Evolutionary conservation across 2,329 filamentous ascomycete species (phyloP), one percentile per base, ranked within the genome.

Genomic region (Penicillium sp.): DNA sequence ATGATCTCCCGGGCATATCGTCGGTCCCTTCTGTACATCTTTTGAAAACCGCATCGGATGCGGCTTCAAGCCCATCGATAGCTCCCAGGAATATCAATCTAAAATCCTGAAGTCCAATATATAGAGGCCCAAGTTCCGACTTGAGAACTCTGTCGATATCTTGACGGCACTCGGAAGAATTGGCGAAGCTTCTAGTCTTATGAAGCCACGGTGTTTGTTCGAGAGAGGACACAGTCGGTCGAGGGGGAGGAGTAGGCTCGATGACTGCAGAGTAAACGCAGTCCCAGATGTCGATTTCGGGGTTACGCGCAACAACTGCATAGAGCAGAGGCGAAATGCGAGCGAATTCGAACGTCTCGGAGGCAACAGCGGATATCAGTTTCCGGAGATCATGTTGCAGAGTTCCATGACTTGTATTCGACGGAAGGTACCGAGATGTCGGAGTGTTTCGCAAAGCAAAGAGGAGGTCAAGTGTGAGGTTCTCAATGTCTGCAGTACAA

Each of bases 171-270:
- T 71, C 65, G 6, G 64, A 67, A 11, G 67, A 68, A 56, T 71
- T 67, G 15, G 52, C 61, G 43, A 71, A 63, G 49, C 63, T 65
- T 56, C 65, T 64, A 15, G 64, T 69, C 20, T 64, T 71, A 35
- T 61, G 64, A 8, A 54, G 51, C 43, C 47, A 63, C 14, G 61
- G 67, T 1, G 68, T 72, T 53, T 69, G 60, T 40, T 60, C 27
- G 18, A 59, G 40, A 20, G 55, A 54, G 41, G 62, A 58, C 18
- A 61, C 40, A 27, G 58, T 47, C 22, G 51, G 49, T 51, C 54
- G 53, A 35, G 62, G 63, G 65, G 55, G 18, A n/a, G 62, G 65
- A 6, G 63, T 66, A 20, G 58, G 56, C 56, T 64, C 55, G 37
- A 42, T 43, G 33, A 59, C 31, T 31, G 56, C 45, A 14, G 57